phyloP scores from a whole-genome alignment of 2,329 filamentous ascomycete genomes.

The Penicillium palitans region DNA sequence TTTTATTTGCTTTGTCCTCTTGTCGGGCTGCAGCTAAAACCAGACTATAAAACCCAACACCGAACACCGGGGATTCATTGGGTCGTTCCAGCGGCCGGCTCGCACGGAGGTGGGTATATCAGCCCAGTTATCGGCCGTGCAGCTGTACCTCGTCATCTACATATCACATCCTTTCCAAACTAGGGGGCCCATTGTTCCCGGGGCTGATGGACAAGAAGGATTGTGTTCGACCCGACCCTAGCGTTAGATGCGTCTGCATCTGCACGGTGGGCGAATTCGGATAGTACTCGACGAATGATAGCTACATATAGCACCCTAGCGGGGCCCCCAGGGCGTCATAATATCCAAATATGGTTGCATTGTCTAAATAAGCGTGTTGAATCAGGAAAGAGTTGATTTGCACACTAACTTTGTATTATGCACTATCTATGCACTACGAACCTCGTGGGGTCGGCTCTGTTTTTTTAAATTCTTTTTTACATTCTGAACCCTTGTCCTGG shows the following conservation, averaged over 20 bases:
- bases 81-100: background rate
- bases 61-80: background rate
- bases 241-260: background rate
- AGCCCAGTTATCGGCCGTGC: background rate
- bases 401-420: background rate
- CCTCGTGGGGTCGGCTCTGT: background rate
- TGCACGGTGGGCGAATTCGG: background rate
- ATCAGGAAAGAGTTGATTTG: constrained; percentile 1
- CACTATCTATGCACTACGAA: background rate
- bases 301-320: background rate
- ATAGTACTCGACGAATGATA: constrained; percentile 3
- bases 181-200: background rate
- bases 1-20: background rate
- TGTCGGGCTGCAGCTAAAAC: background rate
- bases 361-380: background rate
- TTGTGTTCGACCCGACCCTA: background rate
- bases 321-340: background rate
- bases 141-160: background rate
- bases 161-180: constrained; percentile 4
- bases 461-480: background rate
- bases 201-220: background rate
- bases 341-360: background rate
- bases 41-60: background rate
- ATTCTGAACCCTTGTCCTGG: background rate
- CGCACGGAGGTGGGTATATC: background rate